Evolutionary conservation across 805 yeast species (phyloP), one percentile per base, ranked within the genome.

Genomic region (Ogataea ramenticola): DNA sequence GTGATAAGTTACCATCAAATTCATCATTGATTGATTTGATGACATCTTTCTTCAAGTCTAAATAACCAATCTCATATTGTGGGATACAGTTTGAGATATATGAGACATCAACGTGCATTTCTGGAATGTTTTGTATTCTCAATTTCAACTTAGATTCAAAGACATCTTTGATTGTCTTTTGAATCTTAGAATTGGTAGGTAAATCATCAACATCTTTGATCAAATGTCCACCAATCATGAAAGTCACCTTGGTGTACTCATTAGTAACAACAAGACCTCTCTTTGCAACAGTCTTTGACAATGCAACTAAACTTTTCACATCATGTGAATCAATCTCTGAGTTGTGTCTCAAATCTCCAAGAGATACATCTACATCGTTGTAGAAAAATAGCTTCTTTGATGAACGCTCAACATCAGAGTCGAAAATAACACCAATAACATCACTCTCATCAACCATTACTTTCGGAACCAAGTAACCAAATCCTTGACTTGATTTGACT

Each of bases 391-490:
- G 29, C 17, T 44, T 46, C 17, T 47, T 48, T 17, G 75, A 63
- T 41, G 79, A 74, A 50, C 75, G 73, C 55, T 86, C 93, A 20
- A 87, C 77, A 43, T 87, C 88, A 1, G 96, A 86, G 61, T 91
- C 98, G 64, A 83, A 91, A 17, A 93, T 88, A 6, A 88, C 87
- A 3, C 99, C 99, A 27, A 91, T 67, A 15, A 89, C 64, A 17
- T 75, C 68, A 49, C 81, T 80, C 1, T 55, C 55, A 39, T 71
- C 66, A 38, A 64, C 63, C 51, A 52, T 48, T 4, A 63, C 48
- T 47, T 70, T 68, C 8, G 99, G 99, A 10, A 90, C 84, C 39
- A 91, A 71, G 53, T 84, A 87, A 1, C 99, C 99, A 70, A 91
- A 91, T 33, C 97, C 96, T 46, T 60, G 60, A 24, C 49, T 42